Evolutionary conservation across 2,329 filamentous ascomycete species (phyloP), one percentile per base, ranked within the genome.

Genomic region (Nemania sp.): DNA sequence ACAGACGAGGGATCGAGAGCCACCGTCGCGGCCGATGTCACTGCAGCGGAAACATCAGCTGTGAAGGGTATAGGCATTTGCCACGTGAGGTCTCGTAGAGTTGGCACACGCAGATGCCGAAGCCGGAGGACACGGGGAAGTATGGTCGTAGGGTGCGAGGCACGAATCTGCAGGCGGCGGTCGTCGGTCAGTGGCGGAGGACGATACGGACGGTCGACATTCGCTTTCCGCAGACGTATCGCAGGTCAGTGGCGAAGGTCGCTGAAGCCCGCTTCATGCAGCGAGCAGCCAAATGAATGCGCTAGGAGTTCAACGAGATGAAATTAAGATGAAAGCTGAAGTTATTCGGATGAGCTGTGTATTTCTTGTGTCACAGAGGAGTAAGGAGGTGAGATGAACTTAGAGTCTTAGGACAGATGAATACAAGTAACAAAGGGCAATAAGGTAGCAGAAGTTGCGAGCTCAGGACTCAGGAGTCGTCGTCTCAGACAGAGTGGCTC

Each of bases 1-100:
- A 65, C 43, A 46, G 65, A 48, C 54, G 64, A 57, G 54, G 65
- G 34, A 53, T 65, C 65, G 57, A 68, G 65, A 52, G 65, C 67
- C 66, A 68, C 64, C 40, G 62, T 60, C 57, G 63, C 63, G 57
- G 67, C 57, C 35, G 65, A 62, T 45, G 60, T 54, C 48, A 65
- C 57, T 54, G 68, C 59, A 39, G 66, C 54, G 21, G 67, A 57
- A 42, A 60, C 63, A 65, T 65, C 57, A 48, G 67, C 35, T 6
- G 65, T 65, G 34, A 69, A 69, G 54, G 68, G 59, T 59, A 70
- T 54, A 63, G 68, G 67, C 69, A 72, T 72, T 57, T 60, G 60
- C 58, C 25, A 21, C 48, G 34, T 34, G n/a, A 40, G 32, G 20
- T 63, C 42, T 57, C 47, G 54, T 18, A 59, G 60, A 56, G 39